phyloP scores from a whole-genome alignment of 768 basidiomycete genomes.

The Kwoniella pini region DNA sequence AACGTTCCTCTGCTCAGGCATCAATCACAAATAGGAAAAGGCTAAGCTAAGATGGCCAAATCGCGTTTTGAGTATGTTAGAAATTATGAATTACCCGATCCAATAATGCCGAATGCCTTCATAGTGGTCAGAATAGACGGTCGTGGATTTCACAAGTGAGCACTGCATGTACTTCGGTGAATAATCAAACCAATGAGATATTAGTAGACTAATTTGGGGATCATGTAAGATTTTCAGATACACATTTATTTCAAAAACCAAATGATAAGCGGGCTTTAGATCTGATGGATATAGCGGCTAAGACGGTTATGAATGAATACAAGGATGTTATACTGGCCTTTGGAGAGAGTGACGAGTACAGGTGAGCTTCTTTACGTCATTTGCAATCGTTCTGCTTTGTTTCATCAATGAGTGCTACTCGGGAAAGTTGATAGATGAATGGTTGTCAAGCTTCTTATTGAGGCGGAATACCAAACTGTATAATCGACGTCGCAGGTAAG shows the following conservation, averaged over 20 bases:
- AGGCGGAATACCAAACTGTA: conserved; percentile 73
- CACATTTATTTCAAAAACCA: conserved; percentile 80
- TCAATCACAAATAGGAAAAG: no score
- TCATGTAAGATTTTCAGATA: conserved; percentile 71
- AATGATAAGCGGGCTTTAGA: conserved; percentile 83
- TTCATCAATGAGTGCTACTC: no score
- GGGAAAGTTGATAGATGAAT: conserved; percentile 4
- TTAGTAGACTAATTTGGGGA: no score
- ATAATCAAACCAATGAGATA: no score
- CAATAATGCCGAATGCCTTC: conserved; percentile 77
- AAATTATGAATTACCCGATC: conserved; percentile 83
- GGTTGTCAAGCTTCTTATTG: conserved; percentile 73
- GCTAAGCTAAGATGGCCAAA: conserved; percentile 87
- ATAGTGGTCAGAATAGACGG: conserved; percentile 88
- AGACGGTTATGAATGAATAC: conserved; percentile 74
- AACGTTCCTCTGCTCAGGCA: no score
- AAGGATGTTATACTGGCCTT: conserved; percentile 83
- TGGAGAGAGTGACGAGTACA: conserved; percentile 97
- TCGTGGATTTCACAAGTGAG: conserved; percentile 86
- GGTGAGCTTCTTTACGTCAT: no score
- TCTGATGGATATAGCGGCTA: conserved; percentile 90
- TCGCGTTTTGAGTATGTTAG: conserved; percentile 90
- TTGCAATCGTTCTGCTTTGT: no score
- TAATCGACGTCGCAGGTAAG: conserved; percentile 68
- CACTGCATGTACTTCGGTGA: no score